Conservation (phyloP, 1,284 basidiomycete genomes). For the Cerrena zonata region DNA sequence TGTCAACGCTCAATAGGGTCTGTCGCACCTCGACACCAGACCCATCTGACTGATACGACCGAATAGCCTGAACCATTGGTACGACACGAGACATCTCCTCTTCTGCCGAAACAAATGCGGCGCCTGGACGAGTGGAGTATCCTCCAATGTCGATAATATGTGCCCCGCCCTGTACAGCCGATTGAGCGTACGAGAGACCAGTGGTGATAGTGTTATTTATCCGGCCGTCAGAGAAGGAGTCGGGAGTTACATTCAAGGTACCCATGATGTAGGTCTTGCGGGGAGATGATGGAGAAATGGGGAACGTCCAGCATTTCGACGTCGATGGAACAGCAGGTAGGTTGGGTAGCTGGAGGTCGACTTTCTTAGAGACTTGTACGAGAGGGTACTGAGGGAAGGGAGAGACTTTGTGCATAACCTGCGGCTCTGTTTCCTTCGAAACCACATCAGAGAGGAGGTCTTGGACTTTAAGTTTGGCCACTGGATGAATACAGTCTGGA, state of each 20-base stretch:
- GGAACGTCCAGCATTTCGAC: slow-evolving; percentile 49
- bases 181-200: slow-evolving; percentile 45
- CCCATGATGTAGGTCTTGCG: slow-evolving; percentile 79
- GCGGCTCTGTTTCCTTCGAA: slow-evolving; percentile 26
- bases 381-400: slow-evolving; percentile 54
- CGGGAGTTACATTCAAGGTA: slow-evolving; percentile 91
- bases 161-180: slow-evolving; percentile 51
- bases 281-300: slow-evolving; percentile 21
- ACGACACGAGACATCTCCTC: slow-evolving; percentile 77
- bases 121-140: slow-evolving; percentile 83
- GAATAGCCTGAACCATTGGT: slow-evolving; percentile 57
- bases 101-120: slow-evolving; percentile 58
- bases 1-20: slow-evolving; percentile 82
- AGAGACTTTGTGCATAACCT: slow-evolving; percentile 60
- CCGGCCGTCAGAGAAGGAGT: slow-evolving; percentile 93
- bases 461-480: slow-evolving; percentile 40
- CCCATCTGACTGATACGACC: slow-evolving; percentile 15
- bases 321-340: slow-evolving; percentile 39
- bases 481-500: slow-evolving; percentile 63
- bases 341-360: slow-evolving; percentile 6
- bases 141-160: slow-evolving; percentile 91
- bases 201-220: slow-evolving; percentile 44
- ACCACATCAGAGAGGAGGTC: slow-evolving; percentile 41
- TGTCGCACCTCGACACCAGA: slow-evolving; percentile 2
- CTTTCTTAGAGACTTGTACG: slow-evolving; percentile 4